Percentiles rank a stretch among this genome's conserved stretches.
Conservation (phyloP, 2,329 filamentous ascomycete species). For the Talaromyces sp. region DNA sequence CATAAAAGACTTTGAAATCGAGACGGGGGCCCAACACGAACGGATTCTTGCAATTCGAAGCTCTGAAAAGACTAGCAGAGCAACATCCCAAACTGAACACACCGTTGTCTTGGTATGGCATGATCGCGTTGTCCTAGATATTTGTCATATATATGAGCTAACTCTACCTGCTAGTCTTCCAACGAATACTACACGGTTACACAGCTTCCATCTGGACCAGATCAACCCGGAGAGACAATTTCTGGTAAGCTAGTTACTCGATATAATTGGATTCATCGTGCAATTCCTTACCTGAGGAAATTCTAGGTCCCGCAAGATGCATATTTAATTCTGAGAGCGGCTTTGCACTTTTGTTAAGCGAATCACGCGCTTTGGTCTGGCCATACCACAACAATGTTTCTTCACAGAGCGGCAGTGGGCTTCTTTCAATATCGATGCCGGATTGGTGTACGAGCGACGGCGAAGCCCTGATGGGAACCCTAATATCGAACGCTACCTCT, state of each 20-base stretch:
- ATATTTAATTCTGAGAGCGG: constrained; percentile 60
- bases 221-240: constrained; percentile 63
- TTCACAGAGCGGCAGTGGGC: constrained; percentile 48
- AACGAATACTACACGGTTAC: constrained; percentile 81
- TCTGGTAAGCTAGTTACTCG: constrained; percentile 39
- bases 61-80: constrained; percentile 33
- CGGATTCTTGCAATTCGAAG: constrained; percentile 35
- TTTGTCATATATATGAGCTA: constrained; percentile 1
- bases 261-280: constrained; percentile 12
- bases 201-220: constrained; percentile 76
- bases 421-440: constrained; percentile 74
- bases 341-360: constrained; percentile 75
- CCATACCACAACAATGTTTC: constrained; percentile 58
- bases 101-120: constrained; percentile 34
- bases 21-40: constrained; percentile 18
- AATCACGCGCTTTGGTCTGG: constrained; percentile 82
- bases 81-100: constrained; percentile 27
- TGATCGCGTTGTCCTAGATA: neutral
- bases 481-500: constrained; percentile 72
- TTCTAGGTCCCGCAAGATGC: constrained; percentile 59
- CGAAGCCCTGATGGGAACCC: constrained; percentile 71
- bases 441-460: constrained; percentile 62
- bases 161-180: constrained; percentile 55
- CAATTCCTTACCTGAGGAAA: constrained; percentile 15
- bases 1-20: constrained; percentile 17